Percentiles rank a stretch among this genome's conserved stretches.
Evolutionary conservation across 2,329 filamentous ascomycete genomes (phyloP).

Genomic region (Colletotrichum zoysiae): DNA sequence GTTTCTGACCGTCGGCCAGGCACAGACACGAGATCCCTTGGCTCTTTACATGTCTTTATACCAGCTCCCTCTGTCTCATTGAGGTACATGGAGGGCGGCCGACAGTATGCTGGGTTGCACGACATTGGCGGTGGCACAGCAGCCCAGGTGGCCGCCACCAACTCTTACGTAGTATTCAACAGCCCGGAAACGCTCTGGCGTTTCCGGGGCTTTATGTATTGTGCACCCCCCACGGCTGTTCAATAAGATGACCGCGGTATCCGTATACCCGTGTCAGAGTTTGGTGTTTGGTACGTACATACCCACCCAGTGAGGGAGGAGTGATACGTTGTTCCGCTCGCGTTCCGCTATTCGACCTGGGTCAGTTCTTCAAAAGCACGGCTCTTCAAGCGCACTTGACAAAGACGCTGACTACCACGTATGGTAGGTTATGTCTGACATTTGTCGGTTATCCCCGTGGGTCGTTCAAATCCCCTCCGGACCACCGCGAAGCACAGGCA

Average conservation of each 20-base stretch:
- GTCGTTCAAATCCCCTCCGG: constrained; percentile 5
- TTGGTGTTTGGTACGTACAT: too few species aligned
- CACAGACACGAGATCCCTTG: constrained; percentile 1
- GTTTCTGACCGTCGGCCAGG: not conserved
- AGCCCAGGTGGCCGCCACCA: constrained; percentile 11
- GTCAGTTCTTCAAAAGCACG: not conserved
- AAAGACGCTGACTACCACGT: not conserved
- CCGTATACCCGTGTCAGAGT: constrained; percentile 21
- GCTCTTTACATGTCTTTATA: not conserved
- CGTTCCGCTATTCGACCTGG: constrained; percentile 3
- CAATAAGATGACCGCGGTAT: constrained; percentile 10
- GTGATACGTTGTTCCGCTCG: not conserved
- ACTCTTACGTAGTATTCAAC: constrained; percentile 28
- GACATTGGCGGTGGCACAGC: constrained; percentile 25
- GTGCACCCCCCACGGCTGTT: constrained; percentile 14
- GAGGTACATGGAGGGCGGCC: constrained; percentile 1
- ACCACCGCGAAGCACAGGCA: constrained; percentile 21
- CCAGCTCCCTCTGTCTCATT: constrained; percentile 1
- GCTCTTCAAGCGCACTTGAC: constrained; percentile 5
- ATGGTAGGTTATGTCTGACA: not conserved
- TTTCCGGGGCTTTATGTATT: constrained; percentile 28
- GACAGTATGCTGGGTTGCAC: constrained; percentile 25
- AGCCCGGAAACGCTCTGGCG: constrained; percentile 9
- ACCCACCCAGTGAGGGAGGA: not conserved
- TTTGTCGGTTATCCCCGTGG: not conserved